These are phyloP conservation scores for Pleoardoris graminearum DNA, from an alignment of 2,329 filamentous ascomycete species.

Conservation along the genomic window DNA sequence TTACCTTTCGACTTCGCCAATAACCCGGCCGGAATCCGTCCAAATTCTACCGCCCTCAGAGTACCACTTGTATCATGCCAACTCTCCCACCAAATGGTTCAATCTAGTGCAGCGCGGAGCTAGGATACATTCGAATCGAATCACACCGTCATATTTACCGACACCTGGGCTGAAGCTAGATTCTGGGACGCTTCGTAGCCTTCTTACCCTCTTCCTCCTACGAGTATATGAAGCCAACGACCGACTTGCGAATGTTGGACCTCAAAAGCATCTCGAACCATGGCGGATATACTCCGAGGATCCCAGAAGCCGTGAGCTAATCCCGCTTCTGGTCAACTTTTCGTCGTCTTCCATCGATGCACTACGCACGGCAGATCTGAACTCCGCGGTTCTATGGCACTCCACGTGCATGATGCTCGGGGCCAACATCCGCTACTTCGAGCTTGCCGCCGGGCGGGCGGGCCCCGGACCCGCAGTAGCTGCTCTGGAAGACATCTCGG, in stretches of 20 bases:
- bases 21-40: slow-evolving; percentile 52
- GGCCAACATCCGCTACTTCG: slow-evolving; percentile 57
- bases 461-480: slow-evolving; percentile 53
- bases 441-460: slow-evolving; percentile 55
- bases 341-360: slow-evolving; percentile 48
- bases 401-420: slow-evolving; percentile 57
- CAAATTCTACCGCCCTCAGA: slow-evolving; percentile 53
- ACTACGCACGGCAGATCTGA: slow-evolving; percentile 52
- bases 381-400: slow-evolving; percentile 58
- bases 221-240: slow-evolving; percentile 42
- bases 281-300: slow-evolving; percentile 55
- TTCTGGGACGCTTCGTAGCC: slow-evolving; percentile 32
- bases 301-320: slow-evolving; percentile 47
- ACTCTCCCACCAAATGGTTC: slow-evolving; percentile 39
- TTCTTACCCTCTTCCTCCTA: slow-evolving; percentile 39
- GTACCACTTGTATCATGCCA: slow-evolving; percentile 51
- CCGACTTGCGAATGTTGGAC: slow-evolving; percentile 30
- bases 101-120: slow-evolving; percentile 35
- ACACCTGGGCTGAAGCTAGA: slow-evolving; percentile 39
- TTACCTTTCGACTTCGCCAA: slow-evolving; percentile 53
- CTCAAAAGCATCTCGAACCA: slow-evolving; percentile 37
- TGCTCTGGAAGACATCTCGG: slow-evolving; percentile 55
- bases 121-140: slow-evolving; percentile 34
- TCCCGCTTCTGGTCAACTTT: slow-evolving; percentile 43
- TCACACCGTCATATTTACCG: slow-evolving; percentile 40